A percentile compares a stretch with the other conserved stretches of the same genome.
Evolutionary conservation across 495 filamentous ascomycete genomes (phyloP).

Genomic region (Venustampulla echinocandica): DNA sequence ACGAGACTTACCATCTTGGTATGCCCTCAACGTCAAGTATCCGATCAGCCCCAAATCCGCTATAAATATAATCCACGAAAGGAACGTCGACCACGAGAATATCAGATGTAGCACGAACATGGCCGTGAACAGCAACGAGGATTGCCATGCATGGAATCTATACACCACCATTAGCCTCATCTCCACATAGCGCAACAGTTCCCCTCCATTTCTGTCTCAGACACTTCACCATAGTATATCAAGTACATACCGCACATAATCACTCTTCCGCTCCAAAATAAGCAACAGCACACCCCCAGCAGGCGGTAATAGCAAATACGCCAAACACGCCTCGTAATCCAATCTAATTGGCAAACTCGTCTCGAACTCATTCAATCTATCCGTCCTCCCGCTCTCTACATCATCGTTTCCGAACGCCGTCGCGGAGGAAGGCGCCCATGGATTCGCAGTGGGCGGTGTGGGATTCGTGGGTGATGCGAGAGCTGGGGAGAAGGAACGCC

Average conservation of each 20-base stretch:
- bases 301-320: conserved; percentile 81
- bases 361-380: conserved; percentile 51
- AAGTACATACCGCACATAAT: conserved; percentile 77
- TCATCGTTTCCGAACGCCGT: conserved; percentile 27
- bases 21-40: conserved; percentile 70
- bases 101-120: conserved; percentile 82
- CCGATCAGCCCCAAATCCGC: conserved; percentile 68
- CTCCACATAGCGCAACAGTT: background rate
- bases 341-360: conserved; percentile 60
- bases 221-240: too few species aligned
- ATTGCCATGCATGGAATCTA: conserved; percentile 96
- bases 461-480: conserved; percentile 29
- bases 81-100: conserved; percentile 71
- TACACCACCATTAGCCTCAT: conserved; percentile 2
- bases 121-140: conserved; percentile 72
- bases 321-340: conserved; percentile 81
- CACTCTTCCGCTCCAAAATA: conserved; percentile 84
- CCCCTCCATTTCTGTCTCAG: background rate
- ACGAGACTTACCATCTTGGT: conserved; percentile 58
- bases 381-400: conserved; percentile 26
- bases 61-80: conserved; percentile 76
- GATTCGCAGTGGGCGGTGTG: conserved; percentile 38
- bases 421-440: conserved; percentile 31
- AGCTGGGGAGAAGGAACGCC: conserved; percentile 34
- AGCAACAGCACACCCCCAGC: conserved; percentile 78